Evolutionary conservation across 169 alveolate genomes (phyloP), one percentile per base, ranked within the genome.

Genomic region (Plasmodium berghei): DNA sequence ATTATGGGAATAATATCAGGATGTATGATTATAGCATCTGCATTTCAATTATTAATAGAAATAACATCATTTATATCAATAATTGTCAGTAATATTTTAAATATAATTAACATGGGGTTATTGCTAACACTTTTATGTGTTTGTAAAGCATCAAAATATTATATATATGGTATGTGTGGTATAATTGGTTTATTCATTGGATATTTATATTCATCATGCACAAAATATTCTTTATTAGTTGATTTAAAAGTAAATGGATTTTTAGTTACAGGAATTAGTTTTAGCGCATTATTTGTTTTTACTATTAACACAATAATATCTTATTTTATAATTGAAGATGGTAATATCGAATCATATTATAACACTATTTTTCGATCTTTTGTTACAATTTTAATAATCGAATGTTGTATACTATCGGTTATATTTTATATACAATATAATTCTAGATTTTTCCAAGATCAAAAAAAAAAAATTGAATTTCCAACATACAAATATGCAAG

Each of bases 181-280:
- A 26, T 26, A 9, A 63, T 80, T 18, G 89, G 89, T 8, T 66
- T 80, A 28, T 80, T 66, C 28, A 80, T 63, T 66, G 89, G 89
- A 5, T 80, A 64, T n/a, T 46, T 80, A 1, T 80, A 80, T 80
- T 80, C 89, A 1, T 46, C 89, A 0, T 64, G 80, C 22, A 80
- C 89, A 52, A 80, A 80, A 20, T 80, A 80, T n/a, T 54, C 80
- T 20, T 71, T 80, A 22, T 24, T 80, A 2, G n/a, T 80, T 22
- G 34, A 16, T 2, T 34, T 66, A 9, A 63, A 55, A 40, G 80
- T 66, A 4, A 80, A 80, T 54, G 72, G 89, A 6, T 80, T 66
- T 54, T n/a, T 80, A 61, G 56, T 80, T 10, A 80, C 72, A 5
- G 89, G 89, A 1, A 66, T 80, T 22, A 80, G 89, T 54, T 80